A percentile compares a stretch with the other conserved stretches of the same genome.
These are phyloP conservation scores for Phascolomyces articulosus DNA, from an alignment of 371 early-diverging fungal species.

Conservation along the genomic window DNA sequence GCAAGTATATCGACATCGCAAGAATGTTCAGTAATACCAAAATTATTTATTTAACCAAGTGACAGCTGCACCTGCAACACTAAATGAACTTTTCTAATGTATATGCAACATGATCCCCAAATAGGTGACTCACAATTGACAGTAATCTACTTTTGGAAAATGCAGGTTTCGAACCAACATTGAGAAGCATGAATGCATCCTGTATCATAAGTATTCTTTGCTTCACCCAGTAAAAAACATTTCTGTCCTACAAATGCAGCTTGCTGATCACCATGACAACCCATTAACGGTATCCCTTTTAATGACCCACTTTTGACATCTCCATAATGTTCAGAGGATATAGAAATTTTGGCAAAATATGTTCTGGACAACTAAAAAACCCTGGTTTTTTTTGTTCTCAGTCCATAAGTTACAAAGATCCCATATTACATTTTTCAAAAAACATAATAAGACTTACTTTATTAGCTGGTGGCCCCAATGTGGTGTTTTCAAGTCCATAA, in stretches of 20 bases:
- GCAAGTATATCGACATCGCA: constrained; percentile 68
- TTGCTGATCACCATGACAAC: constrained; percentile 96
- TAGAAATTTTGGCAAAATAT: constrained; percentile 75
- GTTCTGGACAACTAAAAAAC: constrained; percentile 72
- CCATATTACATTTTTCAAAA: too few species aligned
- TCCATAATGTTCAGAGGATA: constrained; percentile 88
- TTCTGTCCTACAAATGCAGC: constrained; percentile 96
- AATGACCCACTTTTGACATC: constrained; percentile 62
- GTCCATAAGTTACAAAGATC: too few species aligned
- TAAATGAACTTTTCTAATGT: constrained; percentile 96
- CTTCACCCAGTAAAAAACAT: constrained; percentile 86
- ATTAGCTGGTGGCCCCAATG: constrained; percentile 79
- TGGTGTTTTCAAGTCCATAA: constrained; percentile 84
- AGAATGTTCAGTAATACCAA: constrained; percentile 77
- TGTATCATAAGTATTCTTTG: constrained; percentile 96
- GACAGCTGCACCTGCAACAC: constrained; percentile 92
- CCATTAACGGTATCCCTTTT: constrained; percentile 74
- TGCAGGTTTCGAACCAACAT: constrained; percentile 85
- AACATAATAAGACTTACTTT: constrained; percentile 35
- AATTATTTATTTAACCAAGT: constrained; percentile 90
- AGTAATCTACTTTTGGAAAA: constrained; percentile 84
- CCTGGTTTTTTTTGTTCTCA: constrained; percentile 12
- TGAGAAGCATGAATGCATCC: constrained; percentile 96
- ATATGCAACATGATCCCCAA: constrained; percentile 85
- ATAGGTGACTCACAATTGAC: constrained; percentile 91